phyloP scores from a whole-genome alignment of 2,329 filamentous ascomycete genomes.

The Botrytis medusae region DNA sequence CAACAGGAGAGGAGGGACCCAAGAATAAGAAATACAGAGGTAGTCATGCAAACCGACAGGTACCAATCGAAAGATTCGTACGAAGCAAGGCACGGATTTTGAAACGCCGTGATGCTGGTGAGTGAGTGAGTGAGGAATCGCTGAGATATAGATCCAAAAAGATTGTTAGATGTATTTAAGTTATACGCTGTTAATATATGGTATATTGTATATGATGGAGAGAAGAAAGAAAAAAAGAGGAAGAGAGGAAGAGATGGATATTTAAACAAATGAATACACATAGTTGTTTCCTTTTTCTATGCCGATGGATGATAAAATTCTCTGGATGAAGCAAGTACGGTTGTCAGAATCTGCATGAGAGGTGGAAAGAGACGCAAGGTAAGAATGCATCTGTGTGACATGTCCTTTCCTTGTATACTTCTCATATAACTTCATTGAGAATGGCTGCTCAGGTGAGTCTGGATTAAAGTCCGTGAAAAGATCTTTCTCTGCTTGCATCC shows the following conservation, averaged over 20 bases:
- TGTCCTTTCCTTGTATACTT: neutral
- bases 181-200: neutral
- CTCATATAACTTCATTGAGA: neutral
- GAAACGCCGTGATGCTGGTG: neutral
- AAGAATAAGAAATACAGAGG: neutral
- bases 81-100: neutral
- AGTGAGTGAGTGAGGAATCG: neutral
- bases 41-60: neutral
- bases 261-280: neutral
- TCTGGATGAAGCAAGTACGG: neutral
- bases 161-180: neutral
- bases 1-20: neutral
- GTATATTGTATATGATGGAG: neutral
- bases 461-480: neutral
- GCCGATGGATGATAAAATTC: neutral
- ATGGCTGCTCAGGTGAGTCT: neutral
- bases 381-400: neutral
- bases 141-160: neutral
- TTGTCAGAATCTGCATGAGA: neutral
- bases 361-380: neutral
- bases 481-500: neutral
- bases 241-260: too few relatives aligned
- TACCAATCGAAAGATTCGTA: neutral
- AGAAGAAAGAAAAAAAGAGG: neutral
- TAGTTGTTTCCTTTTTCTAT: neutral